Conservation (phyloP, 345 rosid genomes). For the Ceriops decandra region DNA sequence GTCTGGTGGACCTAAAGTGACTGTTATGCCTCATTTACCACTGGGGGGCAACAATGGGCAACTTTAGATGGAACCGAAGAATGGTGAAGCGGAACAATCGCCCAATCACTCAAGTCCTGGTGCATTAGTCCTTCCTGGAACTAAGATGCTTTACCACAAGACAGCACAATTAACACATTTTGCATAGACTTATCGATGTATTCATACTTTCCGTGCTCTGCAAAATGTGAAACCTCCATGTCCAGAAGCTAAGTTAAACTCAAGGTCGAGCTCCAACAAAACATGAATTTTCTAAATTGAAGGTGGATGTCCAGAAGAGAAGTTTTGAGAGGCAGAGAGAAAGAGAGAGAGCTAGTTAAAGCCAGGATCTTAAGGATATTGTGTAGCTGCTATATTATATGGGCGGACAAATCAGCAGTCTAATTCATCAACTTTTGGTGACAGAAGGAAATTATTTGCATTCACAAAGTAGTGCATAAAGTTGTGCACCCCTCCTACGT, state of each 20-base stretch:
- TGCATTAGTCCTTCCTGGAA: not conserved
- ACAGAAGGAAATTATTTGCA: not conserved
- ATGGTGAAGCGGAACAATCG: too few relatives aligned
- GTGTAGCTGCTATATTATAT: not conserved
- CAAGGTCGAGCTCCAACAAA: not conserved
- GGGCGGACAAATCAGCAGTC: not conserved
- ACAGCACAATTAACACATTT: not conserved
- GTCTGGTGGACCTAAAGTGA: not conserved
- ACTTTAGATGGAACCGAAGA: too few relatives aligned
- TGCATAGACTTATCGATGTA: constrained; percentile 1
- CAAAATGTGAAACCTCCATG: constrained; percentile 2
- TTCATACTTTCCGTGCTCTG: not conserved
- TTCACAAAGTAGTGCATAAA: not conserved
- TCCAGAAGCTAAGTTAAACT: not conserved
- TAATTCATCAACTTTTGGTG: not conserved
- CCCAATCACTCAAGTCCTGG: too few relatives aligned
- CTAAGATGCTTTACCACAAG: not conserved
- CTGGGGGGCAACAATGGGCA: too few relatives aligned
- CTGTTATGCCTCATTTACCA: not conserved
- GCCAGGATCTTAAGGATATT: too few relatives aligned
- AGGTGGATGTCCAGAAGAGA: not conserved
- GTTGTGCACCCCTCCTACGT: too few relatives aligned
- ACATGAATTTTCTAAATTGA: not conserved
- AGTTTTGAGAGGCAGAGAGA: not conserved
- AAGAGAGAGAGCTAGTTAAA: not conserved